These are phyloP conservation scores for Polytolypa hystricis DNA, from an alignment of 2,329 filamentous ascomycete genomes.

Conservation along the genomic window DNA sequence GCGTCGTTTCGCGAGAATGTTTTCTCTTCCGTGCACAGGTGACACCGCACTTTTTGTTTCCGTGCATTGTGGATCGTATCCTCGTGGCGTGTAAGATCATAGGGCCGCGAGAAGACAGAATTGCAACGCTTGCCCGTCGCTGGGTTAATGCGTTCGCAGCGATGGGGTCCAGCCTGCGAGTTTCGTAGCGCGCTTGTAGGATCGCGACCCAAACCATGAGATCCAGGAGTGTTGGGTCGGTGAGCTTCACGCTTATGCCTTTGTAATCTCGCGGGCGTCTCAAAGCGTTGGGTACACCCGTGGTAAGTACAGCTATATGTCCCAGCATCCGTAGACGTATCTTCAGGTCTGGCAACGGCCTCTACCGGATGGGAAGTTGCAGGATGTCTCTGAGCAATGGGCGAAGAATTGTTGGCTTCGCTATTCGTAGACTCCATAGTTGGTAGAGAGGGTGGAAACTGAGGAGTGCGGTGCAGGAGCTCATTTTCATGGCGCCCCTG, in stretches of 20 bases:
- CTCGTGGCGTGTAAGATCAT: constrained; percentile 92
- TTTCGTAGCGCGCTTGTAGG: constrained; percentile 46
- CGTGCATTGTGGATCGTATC: constrained; percentile 93
- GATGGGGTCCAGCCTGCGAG: constrained; percentile 85
- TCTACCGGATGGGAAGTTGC: constrained; percentile 28
- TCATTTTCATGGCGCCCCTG: constrained; percentile 21
- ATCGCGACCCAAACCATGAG: constrained; percentile 31
- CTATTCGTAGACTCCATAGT: constrained; percentile 52
- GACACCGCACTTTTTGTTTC: constrained; percentile 89
- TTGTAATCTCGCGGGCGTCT: constrained; percentile 74
- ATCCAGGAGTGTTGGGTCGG: constrained; percentile 54
- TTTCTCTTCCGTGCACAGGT: constrained; percentile 90
- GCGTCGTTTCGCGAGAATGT: constrained; percentile 94
- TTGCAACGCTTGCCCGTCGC: constrained; percentile 92
- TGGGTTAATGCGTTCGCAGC: constrained; percentile 85
- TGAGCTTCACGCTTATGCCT: constrained; percentile 95
- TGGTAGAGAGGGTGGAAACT: constrained; percentile 49
- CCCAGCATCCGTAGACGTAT: constrained; percentile 63
- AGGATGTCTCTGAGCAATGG: constrained; percentile 9
- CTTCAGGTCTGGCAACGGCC: constrained; percentile 44
- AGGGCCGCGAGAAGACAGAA: constrained; percentile 86
- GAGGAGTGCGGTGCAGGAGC: constrained; percentile 37
- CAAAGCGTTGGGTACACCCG: constrained; percentile 77
- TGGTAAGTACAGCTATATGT: constrained; percentile 97
- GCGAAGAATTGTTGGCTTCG: constrained; percentile 28